Base-by-base conservation (phyloP, 108 stramenopile species). In the Conticribra weissflogii region DNA sequence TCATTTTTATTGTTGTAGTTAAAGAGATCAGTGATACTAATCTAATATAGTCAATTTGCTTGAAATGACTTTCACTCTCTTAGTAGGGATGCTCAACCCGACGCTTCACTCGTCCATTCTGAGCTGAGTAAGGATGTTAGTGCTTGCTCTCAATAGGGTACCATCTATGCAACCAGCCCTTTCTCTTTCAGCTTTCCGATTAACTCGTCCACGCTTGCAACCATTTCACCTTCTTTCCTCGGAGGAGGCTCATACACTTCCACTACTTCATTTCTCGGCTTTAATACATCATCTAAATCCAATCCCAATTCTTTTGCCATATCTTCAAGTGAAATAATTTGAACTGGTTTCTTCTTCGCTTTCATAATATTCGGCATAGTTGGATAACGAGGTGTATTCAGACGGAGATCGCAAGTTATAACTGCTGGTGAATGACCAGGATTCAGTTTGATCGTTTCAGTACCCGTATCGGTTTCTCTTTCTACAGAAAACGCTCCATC, bases 341-440 rank as follows among this genome's bases (percentile, higher is more conserved):
- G 92, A 29, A 99, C 90, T 66, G 87, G 88, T 77, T 99, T 99
- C 91, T 99, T 99, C 87, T 99, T 99, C 36, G 99, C 99, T 86
- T 99, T 99, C 99, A 98, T 98, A 63, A 99, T 99, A 77, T 98
- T 98, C 45, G 99, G 99, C 62, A 99, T 87, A 15, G 97, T 98
- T 31, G 99, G 96, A 78, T 99, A 99, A 1, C 99, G 95, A 21
- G 99, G 99, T 55, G 97, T 95, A 69, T 99, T 99, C 55, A 99
- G 87, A 54, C 99, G 94, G 36, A 99, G 79, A 81, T 99, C 99
- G 25, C 96, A 96, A 8, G 99, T 97, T 56, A 99, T 82, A 16
- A 99, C 97, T 16, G 98, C 97, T 14, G 99, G 99, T 12, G 87
- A 66, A 7, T 66, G 32, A 23, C 81, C 31, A 14, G 81, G 63